Conservation (phyloP, 495 filamentous ascomycete genomes). For the Xylaria grammica region DNA sequence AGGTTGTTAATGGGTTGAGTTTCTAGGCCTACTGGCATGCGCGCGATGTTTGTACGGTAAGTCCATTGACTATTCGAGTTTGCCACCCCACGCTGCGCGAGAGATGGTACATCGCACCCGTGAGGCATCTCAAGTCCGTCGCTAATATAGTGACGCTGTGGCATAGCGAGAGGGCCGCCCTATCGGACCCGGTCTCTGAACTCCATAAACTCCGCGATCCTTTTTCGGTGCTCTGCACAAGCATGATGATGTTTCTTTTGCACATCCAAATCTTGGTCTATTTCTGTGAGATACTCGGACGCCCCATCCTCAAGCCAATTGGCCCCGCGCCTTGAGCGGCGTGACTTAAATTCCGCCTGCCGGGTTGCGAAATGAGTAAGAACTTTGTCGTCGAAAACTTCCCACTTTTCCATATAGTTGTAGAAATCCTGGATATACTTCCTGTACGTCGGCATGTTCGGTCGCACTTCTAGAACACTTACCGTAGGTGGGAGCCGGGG, state of each 20-base stretch:
- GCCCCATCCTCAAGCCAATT: slow-evolving; percentile 50
- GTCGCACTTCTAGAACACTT: slow-evolving; percentile 41
- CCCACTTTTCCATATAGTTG: slow-evolving; percentile 73
- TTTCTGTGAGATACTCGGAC: slow-evolving; percentile 13
- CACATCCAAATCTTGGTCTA: slow-evolving; percentile 23
- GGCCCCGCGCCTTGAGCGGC: slow-evolving; percentile 43
- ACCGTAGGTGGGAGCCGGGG: slow-evolving; percentile 50
- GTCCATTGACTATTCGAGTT: not conserved
- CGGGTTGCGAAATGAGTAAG: slow-evolving; percentile 69
- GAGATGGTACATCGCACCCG: not conserved
- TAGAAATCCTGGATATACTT: slow-evolving; percentile 67
- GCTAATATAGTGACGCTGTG: not conserved
- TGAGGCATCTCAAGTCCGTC: not conserved
- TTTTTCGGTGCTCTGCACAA: slow-evolving; percentile 21
- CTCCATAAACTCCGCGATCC: slow-evolving; percentile 16
- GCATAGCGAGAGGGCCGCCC: not conserved
- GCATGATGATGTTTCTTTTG: slow-evolving; percentile 20
- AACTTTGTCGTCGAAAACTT: slow-evolving; percentile 67
- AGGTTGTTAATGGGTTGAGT: not conserved
- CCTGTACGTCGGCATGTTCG: slow-evolving; percentile 56
- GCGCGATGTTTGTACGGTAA: not conserved
- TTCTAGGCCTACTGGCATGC: not conserved
- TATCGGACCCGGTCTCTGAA: slow-evolving; percentile 25
- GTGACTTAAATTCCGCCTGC: slow-evolving; percentile 56
- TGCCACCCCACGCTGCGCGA: not conserved